Percentiles rank a stretch among this genome's conserved stretches.
Evolutionary conservation across 2,329 filamentous ascomycete species (phyloP).

Genomic region (Diplocarpon rosae): DNA sequence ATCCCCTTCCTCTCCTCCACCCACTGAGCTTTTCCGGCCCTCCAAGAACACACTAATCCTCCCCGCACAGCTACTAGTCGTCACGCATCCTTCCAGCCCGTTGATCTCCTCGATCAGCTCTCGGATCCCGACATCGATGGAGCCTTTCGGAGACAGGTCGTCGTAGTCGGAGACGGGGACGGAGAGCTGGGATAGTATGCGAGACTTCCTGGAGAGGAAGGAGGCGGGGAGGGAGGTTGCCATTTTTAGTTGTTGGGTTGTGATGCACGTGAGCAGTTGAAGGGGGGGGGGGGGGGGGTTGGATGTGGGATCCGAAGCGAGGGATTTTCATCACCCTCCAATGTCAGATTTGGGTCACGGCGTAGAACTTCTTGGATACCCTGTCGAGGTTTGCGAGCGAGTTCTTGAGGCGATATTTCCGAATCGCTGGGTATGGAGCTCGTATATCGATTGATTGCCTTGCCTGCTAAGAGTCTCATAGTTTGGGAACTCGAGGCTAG

Average conservation of each 20-base stretch:
- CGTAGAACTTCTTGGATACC: too few species aligned
- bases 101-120: conserved; percentile 75
- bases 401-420: too few species aligned
- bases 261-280: neutral
- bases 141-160: conserved; percentile 82
- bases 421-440: too few species aligned
- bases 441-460: too few species aligned
- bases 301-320: too few species aligned
- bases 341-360: too few species aligned
- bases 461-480: too few species aligned
- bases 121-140: conserved; percentile 68
- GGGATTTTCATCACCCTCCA: too few species aligned
- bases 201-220: conserved; percentile 55
- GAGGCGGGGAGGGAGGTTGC: conserved; percentile 11
- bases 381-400: too few species aligned
- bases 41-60: conserved; percentile 82
- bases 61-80: conserved; percentile 87
- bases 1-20: conserved; percentile 1
- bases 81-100: conserved; percentile 61
- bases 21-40: conserved; percentile 41
- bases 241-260: neutral
- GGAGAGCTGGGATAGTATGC: conserved; percentile 60
- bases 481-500: too few species aligned
- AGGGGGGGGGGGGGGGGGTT: neutral
- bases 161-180: conserved; percentile 61